Evolutionary conservation across 2,329 filamentous ascomycete species (phyloP).

Genomic region (Blastomyces gilchristii): DNA sequence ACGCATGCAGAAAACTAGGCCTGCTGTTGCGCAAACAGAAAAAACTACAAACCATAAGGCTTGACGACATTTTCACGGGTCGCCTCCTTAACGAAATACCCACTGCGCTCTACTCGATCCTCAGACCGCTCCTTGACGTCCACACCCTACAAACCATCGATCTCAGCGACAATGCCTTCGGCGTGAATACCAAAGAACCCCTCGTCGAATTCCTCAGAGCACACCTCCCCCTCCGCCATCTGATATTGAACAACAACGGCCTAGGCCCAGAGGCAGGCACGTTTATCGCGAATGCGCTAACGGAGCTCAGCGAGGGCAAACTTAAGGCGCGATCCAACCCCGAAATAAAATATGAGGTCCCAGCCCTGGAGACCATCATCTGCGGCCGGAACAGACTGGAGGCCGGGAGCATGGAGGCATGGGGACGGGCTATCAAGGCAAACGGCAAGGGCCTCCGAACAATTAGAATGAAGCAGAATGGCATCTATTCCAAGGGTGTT

Average conservation of each 20-base stretch:
- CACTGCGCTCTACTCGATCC: conserved; percentile 70
- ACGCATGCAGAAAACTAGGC: conserved; percentile 74
- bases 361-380: conserved; percentile 87
- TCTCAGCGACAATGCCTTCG: conserved; percentile 96
- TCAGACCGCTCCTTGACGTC: conserved; percentile 77
- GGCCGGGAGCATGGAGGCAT: conserved; percentile 91
- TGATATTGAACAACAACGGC: conserved; percentile 97
- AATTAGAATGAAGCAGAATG: conserved; percentile 97
- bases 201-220: conserved; percentile 82
- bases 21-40: conserved; percentile 77
- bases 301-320: conserved; percentile 73
- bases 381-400: conserved; percentile 93
- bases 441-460: conserved; percentile 67
- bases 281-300: conserved; percentile 78
- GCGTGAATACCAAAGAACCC: conserved; percentile 85
- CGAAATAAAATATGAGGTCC: conserved; percentile 60
- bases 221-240: conserved; percentile 82
- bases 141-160: conserved; percentile 84
- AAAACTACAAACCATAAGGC: conserved; percentile 68
- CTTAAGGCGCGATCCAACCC: conserved; percentile 52
- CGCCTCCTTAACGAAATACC: conserved; percentile 91
- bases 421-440: conserved; percentile 77
- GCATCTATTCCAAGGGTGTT: conserved; percentile 89
- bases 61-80: conserved; percentile 96
- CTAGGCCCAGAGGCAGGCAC: conserved; percentile 85